phyloP scores from a whole-genome alignment of 345 rosid species.

The Eucalyptus sp. region DNA sequence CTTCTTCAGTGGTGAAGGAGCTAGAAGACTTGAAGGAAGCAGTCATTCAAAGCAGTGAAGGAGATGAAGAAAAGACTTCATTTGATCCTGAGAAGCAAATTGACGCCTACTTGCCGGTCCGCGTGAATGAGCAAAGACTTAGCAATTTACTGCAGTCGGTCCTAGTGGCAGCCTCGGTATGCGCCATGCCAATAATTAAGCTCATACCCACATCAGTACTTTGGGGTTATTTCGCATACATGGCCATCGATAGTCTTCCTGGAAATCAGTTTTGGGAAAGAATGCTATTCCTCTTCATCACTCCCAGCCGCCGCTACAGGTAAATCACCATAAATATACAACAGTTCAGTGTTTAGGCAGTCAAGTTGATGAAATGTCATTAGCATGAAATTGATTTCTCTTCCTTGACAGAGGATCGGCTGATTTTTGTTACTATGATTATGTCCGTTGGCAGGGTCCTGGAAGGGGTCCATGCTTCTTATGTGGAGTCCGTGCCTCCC shows the following conservation, averaged over 20 bases:
- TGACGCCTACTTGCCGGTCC: slow-evolving; percentile 70
- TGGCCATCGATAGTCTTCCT: slow-evolving; percentile 89
- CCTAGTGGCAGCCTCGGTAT: slow-evolving; percentile 46
- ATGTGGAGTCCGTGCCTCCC: slow-evolving; percentile 65
- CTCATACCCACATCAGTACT: slow-evolving; percentile 72
- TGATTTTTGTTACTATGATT: neutral
- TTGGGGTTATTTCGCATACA: slow-evolving; percentile 85
- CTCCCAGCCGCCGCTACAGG: slow-evolving; percentile 61
- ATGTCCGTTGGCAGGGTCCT: slow-evolving; percentile 33
- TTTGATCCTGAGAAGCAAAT: slow-evolving; percentile 80
- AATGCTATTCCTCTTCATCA: slow-evolving; percentile 46
- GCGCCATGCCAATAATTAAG: slow-evolving; percentile 66
- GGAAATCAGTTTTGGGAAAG: slow-evolving; percentile 92
- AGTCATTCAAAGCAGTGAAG: slow-evolving; percentile 34
- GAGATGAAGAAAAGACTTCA: slow-evolving; percentile 2
- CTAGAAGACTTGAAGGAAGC: slow-evolving; percentile 64
- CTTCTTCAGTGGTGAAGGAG: slow-evolving; percentile 32
- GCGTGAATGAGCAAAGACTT: slow-evolving; percentile 78
- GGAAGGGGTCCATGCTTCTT: slow-evolving; percentile 64
- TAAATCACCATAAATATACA: neutral
- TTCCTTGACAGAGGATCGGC: neutral
- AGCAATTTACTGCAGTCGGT: slow-evolving; percentile 73
- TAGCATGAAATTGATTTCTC: neutral
- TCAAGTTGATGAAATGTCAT: neutral
- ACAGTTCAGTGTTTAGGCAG: neutral